Base-by-base conservation (phyloP, 2,329 filamentous ascomycete genomes). In the Immersiporthe knoxdaviesiana region DNA sequence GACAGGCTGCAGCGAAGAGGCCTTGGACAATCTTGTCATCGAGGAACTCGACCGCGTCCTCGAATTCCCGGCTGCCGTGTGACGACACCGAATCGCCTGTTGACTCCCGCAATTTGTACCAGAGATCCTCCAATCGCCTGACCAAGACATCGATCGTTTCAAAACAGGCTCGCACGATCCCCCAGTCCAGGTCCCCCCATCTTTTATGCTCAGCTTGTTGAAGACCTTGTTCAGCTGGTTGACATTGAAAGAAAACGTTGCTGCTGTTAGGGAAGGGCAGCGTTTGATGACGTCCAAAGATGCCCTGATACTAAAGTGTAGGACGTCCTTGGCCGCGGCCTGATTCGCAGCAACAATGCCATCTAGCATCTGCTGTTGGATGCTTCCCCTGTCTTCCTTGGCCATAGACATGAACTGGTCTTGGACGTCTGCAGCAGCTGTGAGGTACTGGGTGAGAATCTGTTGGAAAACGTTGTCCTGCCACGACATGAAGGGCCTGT, bases 401-500 rank as follows among this genome's bases (percentile, higher is more conserved):
- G 85, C 81, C 73, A 89, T 77, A 16, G 79, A 79, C n/a, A 80
- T 72, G 37, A 87, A 80, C 73, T 89, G 87, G 71, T 85, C 83
- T 65, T 88, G 82, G 70, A 89, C 84, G 65, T 89, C 87, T 1
- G 81, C 78, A 11, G 84, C 85, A 2, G 85, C 85, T 2, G 84
- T 86, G 65, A 84, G 80, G 73, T 87, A 89, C 71, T 91, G 87
- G 10, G 85, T 81, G 54, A 89, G 77, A 30, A 88, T 81, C 68
- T 87, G 84, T 66, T 84, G 82, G 72, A 90, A 88, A 41, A 90
- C 82, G 27, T 79, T 81, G 72, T 83, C 84, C 71, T 88, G 84
- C 89, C 89, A 88, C 16, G 81, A 77, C 32, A 80, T 81, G 67
- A 91, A 87, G 0, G 84, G 81, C 39, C 79, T 81, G 21, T 84